Evolutionary conservation across 441 rosid genomes (phyloP).

Genomic region (Cnidoscolus chayamansa): DNA sequence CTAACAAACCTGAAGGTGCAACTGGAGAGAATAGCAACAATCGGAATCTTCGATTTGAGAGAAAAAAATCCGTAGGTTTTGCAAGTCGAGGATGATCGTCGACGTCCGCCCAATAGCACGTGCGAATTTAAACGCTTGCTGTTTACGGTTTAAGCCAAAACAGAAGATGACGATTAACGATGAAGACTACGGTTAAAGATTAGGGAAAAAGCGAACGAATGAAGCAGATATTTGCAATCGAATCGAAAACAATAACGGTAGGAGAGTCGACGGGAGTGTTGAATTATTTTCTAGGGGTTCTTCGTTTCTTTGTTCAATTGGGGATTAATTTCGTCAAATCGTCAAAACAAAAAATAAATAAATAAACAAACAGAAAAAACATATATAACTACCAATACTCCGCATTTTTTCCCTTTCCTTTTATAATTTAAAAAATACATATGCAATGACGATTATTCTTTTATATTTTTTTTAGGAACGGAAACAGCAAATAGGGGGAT

Average conservation of each 20-base stretch:
- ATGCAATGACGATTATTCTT: no score
- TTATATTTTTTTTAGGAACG: no score
- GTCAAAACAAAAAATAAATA: constrained; percentile 3
- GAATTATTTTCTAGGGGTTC: constrained; percentile 9
- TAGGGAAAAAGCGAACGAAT: not conserved
- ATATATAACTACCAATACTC: no score
- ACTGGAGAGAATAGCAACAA: constrained; percentile 9
- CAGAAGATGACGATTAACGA: not conserved
- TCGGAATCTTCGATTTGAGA: constrained; percentile 3
- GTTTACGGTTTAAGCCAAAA: not conserved
- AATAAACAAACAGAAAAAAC: not conserved
- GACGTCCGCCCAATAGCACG: constrained; percentile 26
- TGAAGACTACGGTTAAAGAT: not conserved
- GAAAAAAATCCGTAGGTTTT: constrained; percentile 4
- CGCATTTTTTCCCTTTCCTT: no score
- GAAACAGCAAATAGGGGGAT: no score
- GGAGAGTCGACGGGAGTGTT: not conserved
- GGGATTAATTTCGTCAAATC: constrained; percentile 26
- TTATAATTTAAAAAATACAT: no score
- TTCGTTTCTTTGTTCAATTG: constrained; percentile 19
- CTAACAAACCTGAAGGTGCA: constrained; percentile 22
- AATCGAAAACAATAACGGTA: not conserved
- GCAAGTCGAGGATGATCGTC: constrained; percentile 20
- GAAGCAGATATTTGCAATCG: constrained; percentile 8
- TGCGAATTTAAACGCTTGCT: constrained; percentile 12